These are phyloP conservation scores for Nakazawaea molendinolei DNA, from an alignment of 805 yeast genomes.

Conservation along the genomic window DNA sequence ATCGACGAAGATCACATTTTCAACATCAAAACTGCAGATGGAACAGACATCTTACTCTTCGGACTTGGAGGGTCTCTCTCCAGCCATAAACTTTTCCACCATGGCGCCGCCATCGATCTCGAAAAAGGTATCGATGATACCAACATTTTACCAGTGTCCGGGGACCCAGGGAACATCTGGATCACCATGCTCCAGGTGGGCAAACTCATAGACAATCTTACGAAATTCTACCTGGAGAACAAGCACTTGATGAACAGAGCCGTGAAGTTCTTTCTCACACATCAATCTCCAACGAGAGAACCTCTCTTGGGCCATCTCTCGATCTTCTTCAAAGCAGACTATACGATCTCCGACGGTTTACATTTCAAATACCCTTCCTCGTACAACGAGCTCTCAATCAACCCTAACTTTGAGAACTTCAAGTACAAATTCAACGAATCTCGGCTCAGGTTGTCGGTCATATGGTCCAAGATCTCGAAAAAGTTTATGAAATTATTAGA, in stretches of 20 bases:
- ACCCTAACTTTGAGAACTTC: constrained; percentile 58
- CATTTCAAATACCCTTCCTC: constrained; percentile 67
- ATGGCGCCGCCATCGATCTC: constrained; percentile 40
- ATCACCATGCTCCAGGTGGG: constrained; percentile 67
- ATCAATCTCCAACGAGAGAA: constrained; percentile 66
- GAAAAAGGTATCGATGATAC: constrained; percentile 23
- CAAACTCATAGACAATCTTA: constrained; percentile 45
- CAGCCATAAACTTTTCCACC: constrained; percentile 61
- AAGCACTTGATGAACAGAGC: constrained; percentile 27
- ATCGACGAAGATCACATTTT: constrained; percentile 52
- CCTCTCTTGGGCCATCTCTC: constrained; percentile 65
- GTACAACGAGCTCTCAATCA: constrained; percentile 59
- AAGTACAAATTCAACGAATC: constrained; percentile 56
- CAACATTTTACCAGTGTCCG: constrained; percentile 43
- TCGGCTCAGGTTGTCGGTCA: constrained; percentile 51
- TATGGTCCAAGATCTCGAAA: constrained; percentile 56
- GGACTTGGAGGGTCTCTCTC: constrained; percentile 73
- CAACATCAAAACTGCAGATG: constrained; percentile 32
- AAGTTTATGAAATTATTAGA: constrained; percentile 37
- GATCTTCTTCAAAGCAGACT: constrained; percentile 60
- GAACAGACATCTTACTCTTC: constrained; percentile 45
- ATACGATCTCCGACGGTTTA: constrained; percentile 64
- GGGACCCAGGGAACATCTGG: constrained; percentile 69
- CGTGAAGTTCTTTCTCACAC: constrained; percentile 57
- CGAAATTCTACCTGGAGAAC: constrained; percentile 28